phyloP scores from a whole-genome alignment of 352 stramenopile genomes.

The Phytophthora cryptogea region DNA sequence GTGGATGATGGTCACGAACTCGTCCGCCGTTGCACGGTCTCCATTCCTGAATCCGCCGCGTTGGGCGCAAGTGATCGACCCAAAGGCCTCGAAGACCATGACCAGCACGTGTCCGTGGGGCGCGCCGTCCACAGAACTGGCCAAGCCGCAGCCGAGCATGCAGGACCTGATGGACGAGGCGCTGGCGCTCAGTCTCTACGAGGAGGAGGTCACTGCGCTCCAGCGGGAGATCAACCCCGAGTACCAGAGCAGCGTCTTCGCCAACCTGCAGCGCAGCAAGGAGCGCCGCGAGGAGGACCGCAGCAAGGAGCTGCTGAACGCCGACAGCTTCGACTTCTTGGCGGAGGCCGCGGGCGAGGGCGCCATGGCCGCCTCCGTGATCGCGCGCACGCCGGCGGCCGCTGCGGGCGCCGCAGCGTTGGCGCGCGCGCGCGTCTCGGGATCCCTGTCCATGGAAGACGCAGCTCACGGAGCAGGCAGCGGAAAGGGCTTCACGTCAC shows the following conservation, averaged over 20 bases:
- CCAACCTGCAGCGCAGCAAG: conserved; percentile 39
- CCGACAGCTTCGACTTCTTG: conserved; percentile 43
- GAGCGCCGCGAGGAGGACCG: conserved; percentile 37
- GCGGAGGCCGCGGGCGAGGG: conserved; percentile 20
- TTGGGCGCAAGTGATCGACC: not conserved
- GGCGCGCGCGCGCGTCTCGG: conserved; percentile 26
- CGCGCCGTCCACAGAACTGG: conserved; percentile 2
- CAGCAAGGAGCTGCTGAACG: conserved; percentile 41
- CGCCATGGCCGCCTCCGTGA: conserved; percentile 14
- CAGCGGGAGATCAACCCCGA: conserved; percentile 46
- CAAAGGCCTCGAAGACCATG: conserved; percentile 8
- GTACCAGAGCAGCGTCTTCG: conserved; percentile 42
- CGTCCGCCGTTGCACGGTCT: not conserved
- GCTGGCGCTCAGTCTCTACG: conserved; percentile 64
- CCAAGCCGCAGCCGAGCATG: conserved; percentile 40
- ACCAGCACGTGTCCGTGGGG: conserved; percentile 36
- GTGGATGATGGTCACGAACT: no score
- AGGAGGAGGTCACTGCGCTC: conserved; percentile 53
- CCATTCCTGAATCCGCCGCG: conserved; percentile 33
- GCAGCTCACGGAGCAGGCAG: conserved; percentile 39
- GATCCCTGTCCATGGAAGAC: conserved; percentile 49
- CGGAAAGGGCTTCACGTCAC: conserved; percentile 58
- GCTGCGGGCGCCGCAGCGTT: conserved; percentile 20
- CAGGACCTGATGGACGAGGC: conserved; percentile 79
- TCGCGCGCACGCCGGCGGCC: conserved; percentile 30